Base-by-base conservation (phyloP, 306 rosid genomes). In the Hippophae rhamnoides region DNA sequence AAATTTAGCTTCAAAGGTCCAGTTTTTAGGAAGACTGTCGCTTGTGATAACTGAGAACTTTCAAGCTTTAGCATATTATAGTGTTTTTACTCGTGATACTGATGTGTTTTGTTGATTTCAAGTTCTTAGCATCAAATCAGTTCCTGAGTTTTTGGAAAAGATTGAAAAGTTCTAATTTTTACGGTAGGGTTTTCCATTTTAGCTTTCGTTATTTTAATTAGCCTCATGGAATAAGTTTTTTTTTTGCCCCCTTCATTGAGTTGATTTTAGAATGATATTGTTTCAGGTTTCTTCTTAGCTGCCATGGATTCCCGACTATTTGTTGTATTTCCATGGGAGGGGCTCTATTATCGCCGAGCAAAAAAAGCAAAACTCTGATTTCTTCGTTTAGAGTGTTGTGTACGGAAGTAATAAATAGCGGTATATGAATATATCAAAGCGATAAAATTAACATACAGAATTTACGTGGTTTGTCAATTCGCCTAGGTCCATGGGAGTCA, bases 241-340 rank as follows among this genome's bases (percentile, higher is more conserved):
- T 13, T 27, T 55, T 54, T 66, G 44, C 57, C 49, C 31, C 41
- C n/a, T 62, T 13, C 61, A 55, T 59, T 62, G 46, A 61, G 5
- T 57, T 70, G 59, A 45, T 52, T n/a, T 60, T 12, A 56, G 45
- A 41, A 70, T 54, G 57, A 43, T 43, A 69, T 60, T 60, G 11
- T 54, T 63, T 5, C 74, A 76, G 89, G 78, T 79, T 70, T 43
- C 41, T 41, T 40, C 47, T 58, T 63, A 56, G 38, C 38, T 31
- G 38, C 54, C 81, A 86, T 92, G 99, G 95, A 88, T n/a, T 88
- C 96, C 31, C 96, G 96, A 41, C 94, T 82, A 71, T 88, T 94
- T 54, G 84, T 84, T 51, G 89, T 85, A 54, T 92, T 95, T 53
- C 93, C 96, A 52, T 70, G 73, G 75, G 76, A 74, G 73, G 78